Percentiles rank a stretch among this genome's conserved stretches.
phyloP scores from a whole-genome alignment of 805 yeast species.

The Priceomyces melissophilus region DNA sequence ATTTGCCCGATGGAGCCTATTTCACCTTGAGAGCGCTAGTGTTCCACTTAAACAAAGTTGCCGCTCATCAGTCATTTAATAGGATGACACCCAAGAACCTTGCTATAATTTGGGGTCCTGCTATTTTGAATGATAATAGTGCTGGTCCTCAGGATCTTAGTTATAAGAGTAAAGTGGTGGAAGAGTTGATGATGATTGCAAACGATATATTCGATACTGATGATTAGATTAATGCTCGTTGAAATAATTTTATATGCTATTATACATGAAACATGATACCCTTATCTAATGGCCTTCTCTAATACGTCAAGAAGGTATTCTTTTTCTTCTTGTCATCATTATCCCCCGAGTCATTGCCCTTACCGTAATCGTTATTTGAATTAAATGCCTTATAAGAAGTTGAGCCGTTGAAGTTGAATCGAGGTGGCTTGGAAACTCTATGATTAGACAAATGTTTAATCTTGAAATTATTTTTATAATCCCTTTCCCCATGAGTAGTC shows the following conservation, averaged over 20 bases:
- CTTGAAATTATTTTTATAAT: constrained; percentile 26
- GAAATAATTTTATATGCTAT: neutral
- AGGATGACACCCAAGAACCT: constrained; percentile 80
- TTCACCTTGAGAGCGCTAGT: constrained; percentile 83
- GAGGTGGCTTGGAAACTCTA: constrained; percentile 34
- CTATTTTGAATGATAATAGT: constrained; percentile 64
- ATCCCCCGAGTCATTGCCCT: constrained; percentile 1
- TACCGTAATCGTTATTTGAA: neutral
- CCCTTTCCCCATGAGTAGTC: constrained; percentile 13
- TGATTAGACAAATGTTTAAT: constrained; percentile 20
- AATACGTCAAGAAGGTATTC: constrained; percentile 15
- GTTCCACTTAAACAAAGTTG: constrained; percentile 79
- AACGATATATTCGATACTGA: constrained; percentile 63
- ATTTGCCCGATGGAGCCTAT: constrained; percentile 91
- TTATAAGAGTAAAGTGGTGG: constrained; percentile 73
- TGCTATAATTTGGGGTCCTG: constrained; percentile 95
- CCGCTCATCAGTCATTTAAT: constrained; percentile 57
- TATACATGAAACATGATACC: neutral
- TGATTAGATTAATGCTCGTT: neutral
- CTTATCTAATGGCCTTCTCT: neutral
- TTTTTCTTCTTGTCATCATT: constrained; percentile 7
- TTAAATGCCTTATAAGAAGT: neutral
- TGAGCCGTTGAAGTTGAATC: constrained; percentile 19
- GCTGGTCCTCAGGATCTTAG: constrained; percentile 70
- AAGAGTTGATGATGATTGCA: constrained; percentile 79